Evolutionary conservation across 805 yeast genomes (phyloP), one percentile per base, ranked within the genome.

Genomic region (Metschnikowia reukaufii): DNA sequence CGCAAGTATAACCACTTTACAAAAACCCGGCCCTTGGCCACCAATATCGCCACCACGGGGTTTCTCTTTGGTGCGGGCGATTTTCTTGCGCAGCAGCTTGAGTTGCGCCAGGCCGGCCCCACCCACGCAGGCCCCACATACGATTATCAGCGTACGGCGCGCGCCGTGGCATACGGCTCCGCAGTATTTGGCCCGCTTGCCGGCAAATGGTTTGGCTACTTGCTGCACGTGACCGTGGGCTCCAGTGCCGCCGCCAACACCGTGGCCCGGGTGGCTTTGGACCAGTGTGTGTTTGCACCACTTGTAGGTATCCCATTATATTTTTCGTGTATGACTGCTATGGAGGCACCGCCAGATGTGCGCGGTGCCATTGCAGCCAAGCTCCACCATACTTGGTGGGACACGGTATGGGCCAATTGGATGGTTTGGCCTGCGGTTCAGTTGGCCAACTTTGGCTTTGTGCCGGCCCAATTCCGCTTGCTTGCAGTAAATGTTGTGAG

Each of bases 401-500:
- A 77, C 4, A 90, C 96, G 0, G 65, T 91, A 35, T 62, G 72
- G 29, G 74, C 86, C 15, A 91, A 90, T 63, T 89, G 96, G 91
- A 60, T 74, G 42, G 85, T 92, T 10, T 94, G 98, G 99, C 98
- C 98, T 0, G 65, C 80, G 0, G 86, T 94, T 52, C 98, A 94
- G 66, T 59, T 82, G 45, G 52, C 84, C 51, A 94, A 92, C 66
- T 88, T 92, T 60, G 76, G 82, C 38, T 58, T 87, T 6, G 77
- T 89, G 2, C 97, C 97, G 0, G 77, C 82, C 6, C 82, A 82
- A 36, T 79, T 78, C 56, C 76, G 96, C 32, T 64, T 91, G 38
- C 58, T 87, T 38, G 72, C 82, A 9, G 95, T 86, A 25, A 88
- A 88, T 58, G 48, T 82, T 4, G 75, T 87, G 20, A 81, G 92